Base-by-base conservation (phyloP, 2,329 filamentous ascomycete genomes). In the Pseudovirgaria hyperparasitica region DNA sequence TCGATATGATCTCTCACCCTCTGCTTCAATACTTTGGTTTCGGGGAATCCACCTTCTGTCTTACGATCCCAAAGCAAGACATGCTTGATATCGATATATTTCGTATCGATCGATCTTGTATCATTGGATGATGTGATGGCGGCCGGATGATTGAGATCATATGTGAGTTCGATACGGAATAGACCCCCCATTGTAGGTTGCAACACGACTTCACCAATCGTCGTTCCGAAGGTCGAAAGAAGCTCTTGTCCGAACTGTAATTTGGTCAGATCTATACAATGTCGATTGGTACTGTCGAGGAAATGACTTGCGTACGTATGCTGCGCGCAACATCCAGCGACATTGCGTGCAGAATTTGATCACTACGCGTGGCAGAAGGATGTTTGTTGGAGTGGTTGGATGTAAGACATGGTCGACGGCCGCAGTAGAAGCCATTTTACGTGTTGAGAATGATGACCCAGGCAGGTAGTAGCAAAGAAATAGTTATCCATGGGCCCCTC, bases 321-420 rank as follows among this genome's bases (percentile, higher is more conserved):
- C 81, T 19, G 84, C 82, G 33, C 84, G 63, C 8, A 92, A 60
- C 70, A 90, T 82, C 84, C 85, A 92, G 59, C 82, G 81, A 57
- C 85, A 94, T 58, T 93, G 84, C 1, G 82, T 93, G 60, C 86
- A 94, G 59, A 82, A 94, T 40, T 78, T 72, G 45, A 94, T 93
- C n/a, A 76, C 76, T 28, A 94, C 67, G 23, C 84, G 72, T 4
- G 85, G 85, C 8, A 81, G 59, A n/a, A n/a, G n/a, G n/a, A n/a
- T n/a, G n/a, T n/a, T n/a, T n/a, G n/a, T n/a, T n/a, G n/a, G n/a
- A n/a, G n/a, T n/a, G n/a, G n/a, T n/a, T n/a, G n/a, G n/a, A n/a
- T n/a, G n/a, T n/a, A n/a, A n/a, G n/a, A n/a, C n/a, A n/a, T n/a
- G n/a, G n/a, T n/a, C n/a, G n/a, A n/a, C n/a, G n/a, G n/a, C n/a